Percentiles rank a stretch among this genome's conserved stretches.
Evolutionary conservation across 352 stramenopile genomes (phyloP).

Genomic region (Globisporangium takayamanum): DNA sequence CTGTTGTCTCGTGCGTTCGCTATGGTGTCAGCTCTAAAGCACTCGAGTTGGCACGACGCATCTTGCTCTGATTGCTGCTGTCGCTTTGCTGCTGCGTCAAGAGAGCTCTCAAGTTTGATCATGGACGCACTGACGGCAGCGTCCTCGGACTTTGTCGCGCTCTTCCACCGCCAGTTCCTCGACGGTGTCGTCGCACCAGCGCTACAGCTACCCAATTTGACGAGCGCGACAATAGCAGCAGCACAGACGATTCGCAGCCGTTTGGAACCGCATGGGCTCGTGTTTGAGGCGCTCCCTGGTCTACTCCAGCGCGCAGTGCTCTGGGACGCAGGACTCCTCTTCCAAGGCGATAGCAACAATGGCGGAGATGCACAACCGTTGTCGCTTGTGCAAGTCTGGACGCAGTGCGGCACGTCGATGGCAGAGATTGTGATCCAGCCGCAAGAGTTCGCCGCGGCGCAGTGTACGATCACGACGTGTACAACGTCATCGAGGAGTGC

Average conservation of each 20-base stretch:
- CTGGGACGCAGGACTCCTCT: conserved; percentile 16
- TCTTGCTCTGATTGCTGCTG: too few relatives aligned
- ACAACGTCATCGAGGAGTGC: too few relatives aligned
- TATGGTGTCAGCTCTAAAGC: too few relatives aligned
- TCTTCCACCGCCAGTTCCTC: conserved; percentile 8
- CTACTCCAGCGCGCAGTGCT: conserved; percentile 21
- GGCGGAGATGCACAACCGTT: neutral
- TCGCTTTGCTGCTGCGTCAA: too few relatives aligned
- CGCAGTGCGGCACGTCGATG: conserved; percentile 5
- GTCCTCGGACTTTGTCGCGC: conserved; percentile 3
- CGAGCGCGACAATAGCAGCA: neutral
- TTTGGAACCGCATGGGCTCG: neutral
- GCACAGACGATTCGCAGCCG: neutral
- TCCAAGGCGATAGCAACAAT: neutral
- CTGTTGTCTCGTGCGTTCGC: too few relatives aligned
- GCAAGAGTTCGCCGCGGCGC: neutral
- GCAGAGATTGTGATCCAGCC: conserved; percentile 5
- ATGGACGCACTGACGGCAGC: neutral
- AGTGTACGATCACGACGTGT: too few relatives aligned
- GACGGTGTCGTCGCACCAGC: conserved; percentile 1
- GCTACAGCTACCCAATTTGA: neutral
- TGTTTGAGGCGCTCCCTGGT: conserved; percentile 12
- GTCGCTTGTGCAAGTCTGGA: conserved; percentile 2
- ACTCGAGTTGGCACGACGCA: too few relatives aligned
- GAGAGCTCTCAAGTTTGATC: too few relatives aligned